Evolutionary conservation across 257 asterid species (phyloP).

Genomic region (Solanum tarijense): DNA sequence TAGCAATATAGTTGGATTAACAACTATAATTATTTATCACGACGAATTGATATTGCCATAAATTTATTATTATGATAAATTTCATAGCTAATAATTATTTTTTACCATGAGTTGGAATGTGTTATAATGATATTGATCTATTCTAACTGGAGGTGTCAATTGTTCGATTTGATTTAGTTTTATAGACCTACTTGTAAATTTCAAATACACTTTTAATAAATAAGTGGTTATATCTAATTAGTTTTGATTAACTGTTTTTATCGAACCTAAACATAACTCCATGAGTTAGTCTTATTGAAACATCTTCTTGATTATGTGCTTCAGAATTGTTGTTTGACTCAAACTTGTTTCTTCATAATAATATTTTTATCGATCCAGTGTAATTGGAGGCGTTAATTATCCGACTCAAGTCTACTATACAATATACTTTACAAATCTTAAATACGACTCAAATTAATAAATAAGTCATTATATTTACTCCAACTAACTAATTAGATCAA

Average conservation of each 20-base stretch:
- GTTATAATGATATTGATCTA: too few relatives aligned
- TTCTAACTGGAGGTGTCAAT: background rate
- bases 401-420: too few relatives aligned
- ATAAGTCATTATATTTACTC: background rate
- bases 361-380: too few relatives aligned
- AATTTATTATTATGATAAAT: background rate
- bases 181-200: background rate
- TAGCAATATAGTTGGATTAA: background rate
- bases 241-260: too few relatives aligned
- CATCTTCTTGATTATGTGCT: too few relatives aligned
- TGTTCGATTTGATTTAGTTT: background rate
- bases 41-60: too few relatives aligned
- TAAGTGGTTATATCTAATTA: too few relatives aligned
- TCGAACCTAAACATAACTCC: background rate
- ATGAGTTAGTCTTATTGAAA: background rate
- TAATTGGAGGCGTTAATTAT: background rate
- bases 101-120: background rate
- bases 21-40: background rate
- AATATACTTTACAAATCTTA: background rate
- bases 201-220: too few relatives aligned
- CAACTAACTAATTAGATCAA: too few relatives aligned
- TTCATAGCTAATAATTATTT: background rate
- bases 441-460: too few relatives aligned
- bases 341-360: too few relatives aligned
- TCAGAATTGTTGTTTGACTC: too few relatives aligned